These are phyloP conservation scores for Solanum piurae DNA, from an alignment of 257 asterid genomes.

Conservation along the genomic window DNA sequence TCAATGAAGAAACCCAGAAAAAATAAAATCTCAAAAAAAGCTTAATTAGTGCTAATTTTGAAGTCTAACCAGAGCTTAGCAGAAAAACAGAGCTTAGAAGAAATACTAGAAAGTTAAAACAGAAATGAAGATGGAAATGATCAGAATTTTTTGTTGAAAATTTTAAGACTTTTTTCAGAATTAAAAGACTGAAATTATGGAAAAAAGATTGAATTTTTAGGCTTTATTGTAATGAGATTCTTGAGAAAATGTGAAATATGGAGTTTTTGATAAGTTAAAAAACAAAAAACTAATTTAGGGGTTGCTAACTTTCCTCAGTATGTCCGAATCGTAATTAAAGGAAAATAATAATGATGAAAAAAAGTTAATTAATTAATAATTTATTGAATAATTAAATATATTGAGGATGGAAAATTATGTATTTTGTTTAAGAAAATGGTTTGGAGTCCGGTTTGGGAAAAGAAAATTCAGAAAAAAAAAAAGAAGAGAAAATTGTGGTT, in stretches of 20 bases:
- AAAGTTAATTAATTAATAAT: slow-evolving; percentile 22
- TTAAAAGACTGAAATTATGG: slow-evolving; percentile 8
- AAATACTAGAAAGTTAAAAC: neutral
- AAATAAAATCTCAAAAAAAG: neutral
- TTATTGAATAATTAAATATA: slow-evolving; percentile 40
- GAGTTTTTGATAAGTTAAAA: slow-evolving; percentile 19
- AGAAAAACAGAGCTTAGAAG: neutral
- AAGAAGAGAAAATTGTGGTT: slow-evolving; percentile 38
- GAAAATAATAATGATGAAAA: slow-evolving; percentile 13
- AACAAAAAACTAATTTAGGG: slow-evolving; percentile 27
- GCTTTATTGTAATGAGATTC: slow-evolving; percentile 7
- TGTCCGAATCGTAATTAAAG: slow-evolving; percentile 38
- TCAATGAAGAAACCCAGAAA: neutral
- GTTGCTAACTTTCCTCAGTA: slow-evolving; percentile 39
- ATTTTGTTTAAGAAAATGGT: slow-evolving; percentile 80
- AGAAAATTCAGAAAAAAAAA: neutral
- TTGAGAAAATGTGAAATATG: slow-evolving; percentile 30
- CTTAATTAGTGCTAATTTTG: slow-evolving; percentile 9
- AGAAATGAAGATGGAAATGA: neutral
- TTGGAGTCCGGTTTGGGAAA: slow-evolving; percentile 62
- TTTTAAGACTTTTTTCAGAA: slow-evolving; percentile 11
- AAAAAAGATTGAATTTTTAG: slow-evolving; percentile 23
- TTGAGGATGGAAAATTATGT: slow-evolving; percentile 45
- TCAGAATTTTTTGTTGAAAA: neutral
- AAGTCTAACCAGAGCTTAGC: neutral